These are phyloP conservation scores for Papilionanthe hybrid DNA, from an alignment of 116 monocot species.

Conservation along the genomic window DNA sequence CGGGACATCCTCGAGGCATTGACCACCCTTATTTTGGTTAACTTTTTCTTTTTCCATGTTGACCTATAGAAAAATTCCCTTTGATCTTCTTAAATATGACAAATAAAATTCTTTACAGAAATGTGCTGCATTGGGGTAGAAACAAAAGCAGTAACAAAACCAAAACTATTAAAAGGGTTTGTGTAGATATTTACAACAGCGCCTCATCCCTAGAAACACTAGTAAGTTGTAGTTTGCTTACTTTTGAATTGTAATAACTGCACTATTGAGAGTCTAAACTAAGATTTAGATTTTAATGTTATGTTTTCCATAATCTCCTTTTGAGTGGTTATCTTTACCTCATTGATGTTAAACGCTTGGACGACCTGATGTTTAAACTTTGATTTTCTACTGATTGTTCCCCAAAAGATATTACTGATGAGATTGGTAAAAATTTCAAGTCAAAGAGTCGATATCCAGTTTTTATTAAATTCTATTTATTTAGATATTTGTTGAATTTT, in stretches of 20 bases:
- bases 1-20: not conserved
- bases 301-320: not conserved
- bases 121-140: constrained; percentile 93
- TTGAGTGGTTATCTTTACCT: no score
- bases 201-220: constrained; percentile 98
- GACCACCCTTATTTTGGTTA: not conserved
- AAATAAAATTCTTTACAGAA: constrained; percentile 30
- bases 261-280: not conserved
- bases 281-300: not conserved
- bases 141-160: constrained; percentile 80
- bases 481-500: no score
- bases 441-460: not conserved
- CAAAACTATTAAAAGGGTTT: constrained; percentile 77
- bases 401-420: no score
- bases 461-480: not conserved
- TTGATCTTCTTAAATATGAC: no score
- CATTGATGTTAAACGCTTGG: no score
- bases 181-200: constrained; percentile 81
- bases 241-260: not conserved
- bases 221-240: constrained; percentile 23
- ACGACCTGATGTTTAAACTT: no score
- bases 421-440: constrained; percentile 11
- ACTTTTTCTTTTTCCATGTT: not conserved
- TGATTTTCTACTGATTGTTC: no score
- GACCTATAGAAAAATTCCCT: not conserved